Percentiles rank a stretch among this genome's conserved stretches.
Evolutionary conservation across 495 filamentous ascomycete genomes (phyloP).

Genomic region (Pseudoneurospora amorphoporcata): DNA sequence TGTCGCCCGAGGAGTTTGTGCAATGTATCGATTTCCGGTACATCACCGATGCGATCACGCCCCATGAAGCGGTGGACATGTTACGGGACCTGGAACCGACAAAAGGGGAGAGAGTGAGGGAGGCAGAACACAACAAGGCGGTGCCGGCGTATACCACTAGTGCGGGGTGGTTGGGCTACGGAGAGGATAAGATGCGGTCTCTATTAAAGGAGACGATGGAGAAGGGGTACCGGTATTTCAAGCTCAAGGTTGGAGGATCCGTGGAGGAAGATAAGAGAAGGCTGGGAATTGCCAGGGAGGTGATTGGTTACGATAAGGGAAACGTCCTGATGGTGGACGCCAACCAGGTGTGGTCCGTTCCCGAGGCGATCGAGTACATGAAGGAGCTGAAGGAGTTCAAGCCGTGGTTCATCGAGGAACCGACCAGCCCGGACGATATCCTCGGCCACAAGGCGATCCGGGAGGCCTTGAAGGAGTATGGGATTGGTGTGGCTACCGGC

Average conservation of each 20-base stretch:
- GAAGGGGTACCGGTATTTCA: conserved; percentile 80
- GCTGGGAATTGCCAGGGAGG: conserved; percentile 62
- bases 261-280: conserved; percentile 60
- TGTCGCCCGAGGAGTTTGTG: conserved; percentile 80
- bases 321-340: conserved; percentile 93
- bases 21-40: conserved; percentile 87
- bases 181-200: conserved; percentile 68
- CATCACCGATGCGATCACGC: conserved; percentile 86
- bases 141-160: conserved; percentile 88
- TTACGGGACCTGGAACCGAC: conserved; percentile 50
- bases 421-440: conserved; percentile 88
- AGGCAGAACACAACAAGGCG: conserved; percentile 58
- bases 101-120: conserved; percentile 56
- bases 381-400: conserved; percentile 68
- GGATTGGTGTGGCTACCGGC: conserved; percentile 81
- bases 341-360: conserved; percentile 91
- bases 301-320: conserved; percentile 77
- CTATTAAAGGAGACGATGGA: conserved; percentile 61
- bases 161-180: conserved; percentile 92
- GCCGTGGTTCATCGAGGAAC: conserved; percentile 97
- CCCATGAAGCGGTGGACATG: conserved; percentile 68
- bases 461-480: conserved; percentile 61
- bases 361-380: conserved; percentile 87
- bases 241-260: conserved; percentile 75
- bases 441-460: conserved; percentile 78